Percentiles rank a stretch among this genome's conserved stretches.
phyloP scores from a whole-genome alignment of 1,139 yeast species.

The Kodamaea fungicola region DNA sequence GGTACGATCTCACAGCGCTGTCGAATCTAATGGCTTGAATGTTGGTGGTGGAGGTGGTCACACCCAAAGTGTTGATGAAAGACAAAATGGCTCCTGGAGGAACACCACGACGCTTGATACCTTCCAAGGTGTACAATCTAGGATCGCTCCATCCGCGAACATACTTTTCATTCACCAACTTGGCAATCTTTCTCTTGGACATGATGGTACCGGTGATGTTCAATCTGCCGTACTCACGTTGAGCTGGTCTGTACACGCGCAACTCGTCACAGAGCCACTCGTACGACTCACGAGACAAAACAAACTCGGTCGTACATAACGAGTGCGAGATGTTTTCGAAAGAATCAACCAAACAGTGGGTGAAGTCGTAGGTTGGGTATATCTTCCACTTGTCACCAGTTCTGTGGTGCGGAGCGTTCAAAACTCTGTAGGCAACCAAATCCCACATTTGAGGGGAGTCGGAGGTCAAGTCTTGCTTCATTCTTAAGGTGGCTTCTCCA shows the following conservation, averaged over 20 bases:
- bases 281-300: slow-evolving; percentile 86
- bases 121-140: slow-evolving; percentile 89
- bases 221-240: slow-evolving; percentile 95
- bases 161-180: slow-evolving; percentile 72
- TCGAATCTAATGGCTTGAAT: slow-evolving; percentile 91
- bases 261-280: slow-evolving; percentile 98
- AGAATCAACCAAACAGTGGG: slow-evolving; percentile 98
- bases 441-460: slow-evolving; percentile 99
- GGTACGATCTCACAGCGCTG: slow-evolving; percentile 77
- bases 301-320: slow-evolving; percentile 92
- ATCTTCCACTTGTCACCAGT: slow-evolving; percentile 97
- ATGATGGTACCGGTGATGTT: slow-evolving; percentile 91
- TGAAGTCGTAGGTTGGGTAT: slow-evolving; percentile 97
- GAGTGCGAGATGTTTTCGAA: slow-evolving; percentile 95
- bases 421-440: slow-evolving; percentile 94
- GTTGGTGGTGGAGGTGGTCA: slow-evolving; percentile 87
- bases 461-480: slow-evolving; percentile 91
- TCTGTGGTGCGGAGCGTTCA: slow-evolving; percentile 90
- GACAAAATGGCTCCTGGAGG: slow-evolving; percentile 98
- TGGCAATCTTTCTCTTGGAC: slow-evolving; percentile 94
- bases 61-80: slow-evolving; percentile 93
- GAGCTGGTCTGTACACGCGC: slow-evolving; percentile 96
- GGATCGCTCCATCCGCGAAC: slow-evolving; percentile 99
- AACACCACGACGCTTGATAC: slow-evolving; percentile 93
- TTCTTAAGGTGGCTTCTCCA: slow-evolving; percentile 91